These are phyloP conservation scores for Candida chauliodis DNA, from an alignment of 805 yeast species.

Conservation along the genomic window DNA sequence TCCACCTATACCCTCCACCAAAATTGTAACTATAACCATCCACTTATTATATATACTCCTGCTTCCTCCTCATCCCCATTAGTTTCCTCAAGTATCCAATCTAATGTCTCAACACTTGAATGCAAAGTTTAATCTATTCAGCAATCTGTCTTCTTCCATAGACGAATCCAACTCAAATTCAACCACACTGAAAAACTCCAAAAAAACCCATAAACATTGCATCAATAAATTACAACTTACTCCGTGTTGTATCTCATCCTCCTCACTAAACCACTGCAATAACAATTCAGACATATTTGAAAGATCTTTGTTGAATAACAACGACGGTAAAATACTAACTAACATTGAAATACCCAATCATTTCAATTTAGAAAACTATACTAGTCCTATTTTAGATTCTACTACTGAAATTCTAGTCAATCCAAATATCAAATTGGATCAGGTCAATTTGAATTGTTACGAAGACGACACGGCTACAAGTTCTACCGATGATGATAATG, in stretches of 20 bases:
- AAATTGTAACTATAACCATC: too few species aligned
- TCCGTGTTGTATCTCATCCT: neutral
- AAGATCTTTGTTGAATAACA: constrained; percentile 7
- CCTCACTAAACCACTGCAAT: neutral
- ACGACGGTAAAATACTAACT: constrained; percentile 2
- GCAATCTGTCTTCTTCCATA: constrained; percentile 3
- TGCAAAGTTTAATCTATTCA: constrained; percentile 6
- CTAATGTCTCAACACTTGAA: too few species aligned
- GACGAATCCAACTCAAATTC: constrained; percentile 1
- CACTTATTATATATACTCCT: too few species aligned
- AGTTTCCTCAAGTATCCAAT: too few species aligned
- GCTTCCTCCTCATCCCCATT: too few species aligned
- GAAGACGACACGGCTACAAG: constrained; percentile 9
- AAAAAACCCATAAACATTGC: neutral
- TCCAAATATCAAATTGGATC: constrained; percentile 20
- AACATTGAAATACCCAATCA: constrained; percentile 19
- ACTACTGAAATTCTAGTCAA: constrained; percentile 27
- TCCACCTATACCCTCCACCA: too few species aligned
- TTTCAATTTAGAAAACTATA: constrained; percentile 25
- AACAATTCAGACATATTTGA: constrained; percentile 13
- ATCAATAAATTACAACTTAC: neutral
- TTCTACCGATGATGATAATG: neutral
- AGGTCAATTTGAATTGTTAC: constrained; percentile 17
- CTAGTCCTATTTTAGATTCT: constrained; percentile 28
- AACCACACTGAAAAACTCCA: too few species aligned